These are phyloP conservation scores for Mrakiaceae sp. DNA, from an alignment of 1,284 basidiomycete species.

Conservation along the genomic window DNA sequence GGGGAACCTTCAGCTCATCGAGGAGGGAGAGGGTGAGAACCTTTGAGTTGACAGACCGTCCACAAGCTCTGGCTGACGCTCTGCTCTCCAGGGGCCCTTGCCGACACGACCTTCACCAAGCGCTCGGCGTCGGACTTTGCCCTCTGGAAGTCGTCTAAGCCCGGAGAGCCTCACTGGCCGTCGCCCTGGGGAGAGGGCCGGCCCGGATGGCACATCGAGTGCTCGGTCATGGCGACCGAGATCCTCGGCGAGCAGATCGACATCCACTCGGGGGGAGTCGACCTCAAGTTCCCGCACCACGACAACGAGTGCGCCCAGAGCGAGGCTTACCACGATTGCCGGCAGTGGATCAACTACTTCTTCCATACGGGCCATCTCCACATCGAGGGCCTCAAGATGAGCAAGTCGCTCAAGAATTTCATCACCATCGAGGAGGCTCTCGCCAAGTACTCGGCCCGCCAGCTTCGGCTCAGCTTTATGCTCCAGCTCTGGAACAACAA, in stretches of 20 bases:
- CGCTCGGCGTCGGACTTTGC: constrained; percentile 70
- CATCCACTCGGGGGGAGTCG: constrained; percentile 94
- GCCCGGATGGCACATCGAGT: constrained; percentile 99
- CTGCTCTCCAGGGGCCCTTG: constrained; percentile 46
- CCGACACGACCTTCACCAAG: constrained; percentile 52
- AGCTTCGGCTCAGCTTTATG: constrained; percentile 89
- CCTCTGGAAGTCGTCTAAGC: constrained; percentile 94
- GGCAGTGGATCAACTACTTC: constrained; percentile 98
- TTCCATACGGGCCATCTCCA: constrained; percentile 96
- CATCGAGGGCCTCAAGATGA: constrained; percentile 99
- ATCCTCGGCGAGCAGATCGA: constrained; percentile 89
- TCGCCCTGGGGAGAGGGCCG: constrained; percentile 95
- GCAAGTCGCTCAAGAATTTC: constrained; percentile 98
- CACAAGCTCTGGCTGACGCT: constrained; percentile 11
- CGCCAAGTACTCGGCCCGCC: constrained; percentile 69
- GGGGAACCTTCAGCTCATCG: constrained; percentile 78
- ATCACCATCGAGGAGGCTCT: constrained; percentile 98
- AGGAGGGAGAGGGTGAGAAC: constrained; percentile 79
- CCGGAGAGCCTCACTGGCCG: constrained; percentile 95
- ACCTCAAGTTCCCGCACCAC: constrained; percentile 97
- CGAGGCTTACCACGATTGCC: constrained; percentile 89
- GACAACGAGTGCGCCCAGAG: constrained; percentile 98
- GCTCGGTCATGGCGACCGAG: constrained; percentile 95
- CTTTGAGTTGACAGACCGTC: not conserved
- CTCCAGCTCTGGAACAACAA: constrained; percentile 84